Evolutionary conservation across 2,329 filamentous ascomycete species (phyloP).

Genomic region (Aphanoascus verrucosus): DNA sequence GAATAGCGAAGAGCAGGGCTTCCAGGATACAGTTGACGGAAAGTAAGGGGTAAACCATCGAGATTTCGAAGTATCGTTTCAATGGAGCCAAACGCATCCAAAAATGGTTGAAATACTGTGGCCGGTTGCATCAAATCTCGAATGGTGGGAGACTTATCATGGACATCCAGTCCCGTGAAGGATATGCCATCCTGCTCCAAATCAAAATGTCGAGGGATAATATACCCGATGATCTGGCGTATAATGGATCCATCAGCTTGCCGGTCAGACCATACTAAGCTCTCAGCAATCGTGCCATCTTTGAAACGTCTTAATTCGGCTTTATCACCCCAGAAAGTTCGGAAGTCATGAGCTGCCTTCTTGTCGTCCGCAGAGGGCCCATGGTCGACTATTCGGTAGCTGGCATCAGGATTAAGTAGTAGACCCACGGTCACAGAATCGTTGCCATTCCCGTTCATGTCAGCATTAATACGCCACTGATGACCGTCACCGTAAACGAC

Average conservation of each 20-base stretch:
- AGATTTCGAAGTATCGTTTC: slow-evolving; percentile 67
- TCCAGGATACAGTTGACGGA: slow-evolving; percentile 67
- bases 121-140: slow-evolving; percentile 23
- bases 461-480: slow-evolving; percentile 41
- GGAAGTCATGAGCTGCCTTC: slow-evolving; percentile 68
- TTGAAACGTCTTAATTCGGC: slow-evolving; percentile 89
- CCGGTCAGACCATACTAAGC: slow-evolving; percentile 68
- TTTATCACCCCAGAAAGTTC: slow-evolving; percentile 89
- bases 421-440: slow-evolving; percentile 52
- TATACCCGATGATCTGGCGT: slow-evolving; percentile 66
- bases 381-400: slow-evolving; percentile 69
- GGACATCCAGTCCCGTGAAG: slow-evolving; percentile 42
- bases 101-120: slow-evolving; percentile 54
- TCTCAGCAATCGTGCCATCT: slow-evolving; percentile 87
- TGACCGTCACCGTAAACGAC: slow-evolving; percentile 36
- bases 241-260: slow-evolving; percentile 53
- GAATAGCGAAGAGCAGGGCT: slow-evolving; percentile 64
- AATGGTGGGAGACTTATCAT: slow-evolving; percentile 26
- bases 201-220: slow-evolving; percentile 59
- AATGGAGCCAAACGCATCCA: slow-evolving; percentile 59
- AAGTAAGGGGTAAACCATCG: slow-evolving; percentile 74
- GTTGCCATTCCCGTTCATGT: slow-evolving; percentile 24
- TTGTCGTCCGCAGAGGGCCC: slow-evolving; percentile 80
- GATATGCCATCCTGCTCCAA: slow-evolving; percentile 44
- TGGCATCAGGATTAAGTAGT: slow-evolving; percentile 60